Evolutionary conservation across 1,139 yeast species (phyloP).

Genomic region (Petasospora fabianii): DNA sequence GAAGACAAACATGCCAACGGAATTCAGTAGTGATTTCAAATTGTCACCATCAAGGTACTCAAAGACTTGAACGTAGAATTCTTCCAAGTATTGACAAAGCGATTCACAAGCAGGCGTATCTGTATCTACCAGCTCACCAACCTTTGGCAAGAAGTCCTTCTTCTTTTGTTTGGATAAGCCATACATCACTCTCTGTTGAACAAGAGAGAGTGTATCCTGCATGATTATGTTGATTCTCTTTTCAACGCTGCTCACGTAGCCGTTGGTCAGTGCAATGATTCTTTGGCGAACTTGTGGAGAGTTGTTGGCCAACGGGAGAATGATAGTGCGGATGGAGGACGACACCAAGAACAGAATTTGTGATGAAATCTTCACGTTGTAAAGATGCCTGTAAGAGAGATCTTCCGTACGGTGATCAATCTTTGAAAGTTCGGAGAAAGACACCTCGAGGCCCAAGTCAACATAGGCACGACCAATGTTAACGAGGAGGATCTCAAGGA

Average conservation of each 20-base stretch:
- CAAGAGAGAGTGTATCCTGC: conserved; percentile 51
- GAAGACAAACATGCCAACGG: conserved; percentile 60
- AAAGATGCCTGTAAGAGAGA: conserved; percentile 45
- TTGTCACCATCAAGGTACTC: conserved; percentile 51
- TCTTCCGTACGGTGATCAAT: conserved; percentile 32
- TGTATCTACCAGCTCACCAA: conserved; percentile 44
- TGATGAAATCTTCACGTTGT: conserved; percentile 52
- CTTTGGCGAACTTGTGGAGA: conserved; percentile 58
- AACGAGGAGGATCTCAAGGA: conserved; percentile 62
- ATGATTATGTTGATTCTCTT: conserved; percentile 64
- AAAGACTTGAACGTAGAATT: conserved; percentile 36
- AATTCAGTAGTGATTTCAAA: conserved; percentile 47
- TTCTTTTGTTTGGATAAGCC: conserved; percentile 59
- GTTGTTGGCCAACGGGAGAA: conserved; percentile 68
- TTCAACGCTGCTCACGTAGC: conserved; percentile 66
- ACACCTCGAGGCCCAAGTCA: conserved; percentile 70
- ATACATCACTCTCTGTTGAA: conserved; percentile 43
- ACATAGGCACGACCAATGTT: conserved; percentile 74
- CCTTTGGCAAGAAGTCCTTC: conserved; percentile 52
- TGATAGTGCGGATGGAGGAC: conserved; percentile 64
- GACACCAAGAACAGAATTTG: conserved; percentile 67
- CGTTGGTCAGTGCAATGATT: conserved; percentile 63
- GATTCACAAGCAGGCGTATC: conserved; percentile 71
- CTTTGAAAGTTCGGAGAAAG: conserved; percentile 44
- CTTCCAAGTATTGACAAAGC: conserved; percentile 50